Conservation (phyloP, 176 grass and related monocot genomes). For the Cenchrus americanus region DNA sequence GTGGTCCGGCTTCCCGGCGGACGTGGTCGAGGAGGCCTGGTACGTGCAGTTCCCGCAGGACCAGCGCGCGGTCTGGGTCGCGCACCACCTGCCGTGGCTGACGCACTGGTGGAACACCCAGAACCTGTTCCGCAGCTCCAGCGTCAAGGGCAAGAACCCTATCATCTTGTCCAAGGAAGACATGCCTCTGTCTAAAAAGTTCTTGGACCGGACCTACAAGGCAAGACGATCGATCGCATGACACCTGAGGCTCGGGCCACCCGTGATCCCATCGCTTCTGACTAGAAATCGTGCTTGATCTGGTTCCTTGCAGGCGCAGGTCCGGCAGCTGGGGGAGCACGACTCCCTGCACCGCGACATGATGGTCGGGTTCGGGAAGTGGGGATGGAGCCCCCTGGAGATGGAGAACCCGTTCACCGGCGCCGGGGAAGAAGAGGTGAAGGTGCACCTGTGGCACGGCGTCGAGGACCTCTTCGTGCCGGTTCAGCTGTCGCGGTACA, state of each 20-base stretch:
- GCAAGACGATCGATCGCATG: neutral
- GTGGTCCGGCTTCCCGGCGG: conserved; percentile 71
- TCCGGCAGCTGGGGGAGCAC: conserved; percentile 67
- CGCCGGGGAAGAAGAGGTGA: conserved; percentile 37
- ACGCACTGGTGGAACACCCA: conserved; percentile 94
- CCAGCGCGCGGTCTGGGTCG: conserved; percentile 61
- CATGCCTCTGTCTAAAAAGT: conserved; percentile 29
- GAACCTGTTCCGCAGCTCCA: conserved; percentile 59
- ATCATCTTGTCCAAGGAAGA: conserved; percentile 25
- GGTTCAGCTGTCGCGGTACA: conserved; percentile 59
- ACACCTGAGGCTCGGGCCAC: too few species aligned
- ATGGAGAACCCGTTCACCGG: conserved; percentile 70
- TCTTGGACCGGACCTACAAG: neutral
- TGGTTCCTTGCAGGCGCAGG: conserved; percentile 43
- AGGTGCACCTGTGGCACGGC: conserved; percentile 85
- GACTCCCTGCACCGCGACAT: conserved; percentile 77
- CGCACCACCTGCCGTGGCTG: conserved; percentile 76
- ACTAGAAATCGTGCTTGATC: neutral
- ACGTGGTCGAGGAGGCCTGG: conserved; percentile 58
- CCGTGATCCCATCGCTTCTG: neutral
- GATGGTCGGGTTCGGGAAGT: conserved; percentile 71
- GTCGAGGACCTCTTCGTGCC: conserved; percentile 64
- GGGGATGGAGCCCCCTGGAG: conserved; percentile 66
- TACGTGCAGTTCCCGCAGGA: conserved; percentile 65
- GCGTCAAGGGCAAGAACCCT: neutral